Percentiles rank a stretch among this genome's conserved stretches.
These are phyloP conservation scores for Pestalotiopsis sp. DNA, from an alignment of 2,329 filamentous ascomycete genomes.

Conservation along the genomic window DNA sequence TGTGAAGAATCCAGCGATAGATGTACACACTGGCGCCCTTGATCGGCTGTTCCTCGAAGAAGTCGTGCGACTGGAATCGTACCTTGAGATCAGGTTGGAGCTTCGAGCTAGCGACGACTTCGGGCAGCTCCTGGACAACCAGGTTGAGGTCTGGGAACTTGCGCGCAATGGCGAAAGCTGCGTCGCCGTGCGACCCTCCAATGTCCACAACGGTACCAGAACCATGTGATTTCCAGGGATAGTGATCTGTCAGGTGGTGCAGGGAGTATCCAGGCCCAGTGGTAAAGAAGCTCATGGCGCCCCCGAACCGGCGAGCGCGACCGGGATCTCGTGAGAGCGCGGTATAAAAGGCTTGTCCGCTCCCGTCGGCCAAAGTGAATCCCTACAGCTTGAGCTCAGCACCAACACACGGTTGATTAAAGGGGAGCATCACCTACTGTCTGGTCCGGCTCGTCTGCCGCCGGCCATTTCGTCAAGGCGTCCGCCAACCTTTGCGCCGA, in stretches of 20 bases:
- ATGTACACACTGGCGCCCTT: constrained; percentile 40
- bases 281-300: background rate
- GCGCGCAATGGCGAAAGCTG: background rate
- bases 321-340: background rate
- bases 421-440: background rate
- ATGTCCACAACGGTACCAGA: background rate
- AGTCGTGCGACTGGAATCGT: background rate
- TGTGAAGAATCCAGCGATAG: constrained; percentile 45
- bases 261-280: background rate
- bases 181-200: background rate
- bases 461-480: background rate
- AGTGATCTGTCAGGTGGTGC: background rate
- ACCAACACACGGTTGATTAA: background rate
- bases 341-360: background rate
- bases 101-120: background rate
- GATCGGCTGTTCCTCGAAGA: constrained; percentile 37
- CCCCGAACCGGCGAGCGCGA: background rate
- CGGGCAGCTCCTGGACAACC: background rate
- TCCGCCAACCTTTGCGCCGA: constrained; percentile 10
- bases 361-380: background rate
- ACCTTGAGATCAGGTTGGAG: background rate
- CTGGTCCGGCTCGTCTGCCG: background rate
- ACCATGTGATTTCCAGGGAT: background rate
- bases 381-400: background rate
- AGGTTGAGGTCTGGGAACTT: background rate